Percentiles rank a stretch among this genome's conserved stretches.
phyloP scores from a whole-genome alignment of 768 basidiomycete genomes.

The Rhodotorula toruloides region DNA sequence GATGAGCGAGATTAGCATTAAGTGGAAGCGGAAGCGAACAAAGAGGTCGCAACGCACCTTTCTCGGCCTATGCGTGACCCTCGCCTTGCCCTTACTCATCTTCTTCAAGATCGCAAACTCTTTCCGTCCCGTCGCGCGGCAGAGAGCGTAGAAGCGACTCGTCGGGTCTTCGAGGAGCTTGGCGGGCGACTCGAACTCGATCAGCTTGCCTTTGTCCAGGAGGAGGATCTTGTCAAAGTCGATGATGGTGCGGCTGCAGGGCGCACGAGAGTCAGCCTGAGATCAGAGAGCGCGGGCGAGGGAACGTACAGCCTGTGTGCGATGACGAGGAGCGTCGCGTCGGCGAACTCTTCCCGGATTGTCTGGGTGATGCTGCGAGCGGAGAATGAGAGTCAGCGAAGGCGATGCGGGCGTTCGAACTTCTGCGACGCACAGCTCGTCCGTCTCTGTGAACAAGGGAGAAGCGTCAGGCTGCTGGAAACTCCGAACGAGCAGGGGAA shows the following conservation, averaged over 20 bases:
- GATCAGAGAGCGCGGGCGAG: background rate
- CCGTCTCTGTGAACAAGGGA: slow-evolving; percentile 15
- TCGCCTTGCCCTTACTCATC: slow-evolving; percentile 21
- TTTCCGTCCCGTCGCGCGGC: slow-evolving; percentile 33
- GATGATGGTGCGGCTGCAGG: slow-evolving; percentile 39
- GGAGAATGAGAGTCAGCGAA: too few species aligned
- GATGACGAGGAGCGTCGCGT: slow-evolving; percentile 41
- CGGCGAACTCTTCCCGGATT: slow-evolving; percentile 40
- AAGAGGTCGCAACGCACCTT: slow-evolving; percentile 5
- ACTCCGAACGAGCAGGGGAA: background rate
- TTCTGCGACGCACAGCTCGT: slow-evolving; percentile 22
- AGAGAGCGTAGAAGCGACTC: slow-evolving; percentile 40
- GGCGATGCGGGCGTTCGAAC: too few species aligned
- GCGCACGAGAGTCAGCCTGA: background rate
- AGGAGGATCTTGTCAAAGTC: slow-evolving; percentile 41
- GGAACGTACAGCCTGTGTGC: slow-evolving; percentile 17
- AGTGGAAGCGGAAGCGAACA: background rate
- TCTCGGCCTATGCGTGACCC: slow-evolving; percentile 30
- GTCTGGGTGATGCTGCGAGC: slow-evolving; percentile 30
- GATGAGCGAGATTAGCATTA: background rate
- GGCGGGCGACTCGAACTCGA: slow-evolving; percentile 41
- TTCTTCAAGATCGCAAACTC: slow-evolving; percentile 28
- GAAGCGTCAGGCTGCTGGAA: too few species aligned
- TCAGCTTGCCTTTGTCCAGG: slow-evolving; percentile 37
- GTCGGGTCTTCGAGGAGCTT: slow-evolving; percentile 38